Base-by-base conservation (phyloP, 2,329 filamentous ascomycete genomes). In the Fusarium coffeatum region DNA sequence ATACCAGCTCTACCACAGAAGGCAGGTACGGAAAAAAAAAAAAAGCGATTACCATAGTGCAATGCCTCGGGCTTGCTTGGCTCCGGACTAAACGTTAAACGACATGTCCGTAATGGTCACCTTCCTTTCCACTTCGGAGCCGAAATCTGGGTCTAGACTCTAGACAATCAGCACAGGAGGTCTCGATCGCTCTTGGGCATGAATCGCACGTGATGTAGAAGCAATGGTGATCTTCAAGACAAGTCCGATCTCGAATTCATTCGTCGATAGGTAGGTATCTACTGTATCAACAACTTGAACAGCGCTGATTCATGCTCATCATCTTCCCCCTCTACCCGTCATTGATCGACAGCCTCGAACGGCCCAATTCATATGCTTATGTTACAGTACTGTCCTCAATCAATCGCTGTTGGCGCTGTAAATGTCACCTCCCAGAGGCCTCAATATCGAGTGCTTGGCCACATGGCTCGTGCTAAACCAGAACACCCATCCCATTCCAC, bases 381-480 rank as follows among this genome's bases (percentile, higher is more conserved):
- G 37, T 34, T 42, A 15, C 23, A n/a, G 34, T 37, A 37, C 34
- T 37, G 8, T 27, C 11, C 18, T 40, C 32, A 5, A 34, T 59
- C 30, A 55, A 28, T 54, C 50, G 42, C 64, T 34, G 41, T 53
- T 46, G 34, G 42, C 54, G 51, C 67, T 32, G 48, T 48, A 70
- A 48, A 64, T 61, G 61, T 62, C 56, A 56, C 27, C 41, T 46
- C n/a, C 64, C 27, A 30, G 53, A 51, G 37, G 22, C 42, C 37
- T 56, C 55, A 51, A 45, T 53, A 48, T 62, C 32, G 43, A 69
- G 57, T 43, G 40, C 47, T 69, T 66, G 55, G 55, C 66, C 45
- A 42, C 20, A 48, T 58, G 69, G 72, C 69, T 74, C 67, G 69
- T 74, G 69, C 72, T 61, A 64, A 47, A 45, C 50, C 55, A 68